Conservation (phyloP, 2,329 filamentous ascomycete species). For the Hypoxylon sp. region DNA sequence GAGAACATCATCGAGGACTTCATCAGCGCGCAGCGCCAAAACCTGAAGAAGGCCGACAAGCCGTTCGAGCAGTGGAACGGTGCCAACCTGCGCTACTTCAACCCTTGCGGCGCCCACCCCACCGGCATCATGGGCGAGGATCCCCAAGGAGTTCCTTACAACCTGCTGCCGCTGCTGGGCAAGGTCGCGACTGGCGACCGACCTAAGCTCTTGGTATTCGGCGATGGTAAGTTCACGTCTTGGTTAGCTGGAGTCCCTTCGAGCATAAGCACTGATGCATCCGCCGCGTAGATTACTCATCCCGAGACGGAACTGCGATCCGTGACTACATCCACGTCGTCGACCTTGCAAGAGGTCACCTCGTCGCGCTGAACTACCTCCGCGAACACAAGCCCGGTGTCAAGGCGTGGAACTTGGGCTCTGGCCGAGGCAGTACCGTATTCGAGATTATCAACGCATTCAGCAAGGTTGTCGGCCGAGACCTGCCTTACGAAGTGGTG, state of each 20-base stretch:
- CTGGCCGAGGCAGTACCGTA: conserved; percentile 92
- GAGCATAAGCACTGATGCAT: not conserved
- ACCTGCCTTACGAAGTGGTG: conserved; percentile 87
- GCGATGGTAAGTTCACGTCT: conserved; percentile 71
- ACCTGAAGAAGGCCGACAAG: conserved; percentile 80
- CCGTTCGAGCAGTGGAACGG: conserved; percentile 86
- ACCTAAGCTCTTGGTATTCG: conserved; percentile 93
- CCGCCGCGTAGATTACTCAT: conserved; percentile 76
- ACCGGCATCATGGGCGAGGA: conserved; percentile 98
- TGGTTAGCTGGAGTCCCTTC: not conserved
- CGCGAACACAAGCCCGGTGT: conserved; percentile 85
- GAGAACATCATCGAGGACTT: conserved; percentile 93
- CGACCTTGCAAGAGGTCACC: conserved; percentile 85
- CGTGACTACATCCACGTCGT: conserved; percentile 98
- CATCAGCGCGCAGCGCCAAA: conserved; percentile 85
- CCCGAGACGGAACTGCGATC: conserved; percentile 90
- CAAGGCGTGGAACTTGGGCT: conserved; percentile 95
- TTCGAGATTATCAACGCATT: conserved; percentile 98
- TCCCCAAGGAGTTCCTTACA: conserved; percentile 93
- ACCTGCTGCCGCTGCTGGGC: conserved; percentile 90
- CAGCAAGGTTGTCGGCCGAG: conserved; percentile 81
- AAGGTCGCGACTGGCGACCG: conserved; percentile 96
- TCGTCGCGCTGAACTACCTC: conserved; percentile 90
- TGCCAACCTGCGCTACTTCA: conserved; percentile 95
- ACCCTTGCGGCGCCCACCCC: conserved; percentile 93